phyloP scores from a whole-genome alignment of 2,329 filamentous ascomycete species.

The Pseudocercospora cruenta region DNA sequence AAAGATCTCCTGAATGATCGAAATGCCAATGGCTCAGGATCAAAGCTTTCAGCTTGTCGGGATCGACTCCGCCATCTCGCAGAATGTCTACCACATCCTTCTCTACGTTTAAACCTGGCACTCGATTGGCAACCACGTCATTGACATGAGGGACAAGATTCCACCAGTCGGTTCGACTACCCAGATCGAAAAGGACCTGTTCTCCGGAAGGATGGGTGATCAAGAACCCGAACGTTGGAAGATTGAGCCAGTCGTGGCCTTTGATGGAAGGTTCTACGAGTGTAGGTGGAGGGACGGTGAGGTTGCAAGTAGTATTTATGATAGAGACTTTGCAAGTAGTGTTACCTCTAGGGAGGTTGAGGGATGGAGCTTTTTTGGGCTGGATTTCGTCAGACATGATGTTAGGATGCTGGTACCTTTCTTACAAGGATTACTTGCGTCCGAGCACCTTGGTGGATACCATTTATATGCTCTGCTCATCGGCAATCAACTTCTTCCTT shows the following conservation, averaged over 20 bases:
- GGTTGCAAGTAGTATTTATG: constrained; percentile 26
- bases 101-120: constrained; percentile 31
- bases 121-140: constrained; percentile 19
- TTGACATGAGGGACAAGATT: constrained; percentile 38
- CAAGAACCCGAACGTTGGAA: constrained; percentile 25
- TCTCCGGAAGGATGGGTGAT: constrained; percentile 31
- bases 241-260: constrained; percentile 26
- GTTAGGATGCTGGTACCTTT: background rate
- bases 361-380: constrained; percentile 17
- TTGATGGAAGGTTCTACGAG: constrained; percentile 71
- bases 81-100: constrained; percentile 42
- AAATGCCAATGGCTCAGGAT: constrained; percentile 52
- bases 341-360: constrained; percentile 23
- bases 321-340: constrained; percentile 25
- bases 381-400: constrained; percentile 23
- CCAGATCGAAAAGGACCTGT: constrained; percentile 48
- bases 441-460: background rate
- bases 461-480: background rate
- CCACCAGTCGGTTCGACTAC: constrained; percentile 47
- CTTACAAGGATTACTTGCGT: background rate
- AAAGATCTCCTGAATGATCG: constrained; percentile 58
- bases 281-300: constrained; percentile 56
- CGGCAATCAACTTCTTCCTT: background rate
- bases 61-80: constrained; percentile 38
- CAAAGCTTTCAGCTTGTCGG: constrained; percentile 42